These are phyloP conservation scores for Calonectria crousiana DNA, from an alignment of 2,329 filamentous ascomycete species.

Conservation along the genomic window DNA sequence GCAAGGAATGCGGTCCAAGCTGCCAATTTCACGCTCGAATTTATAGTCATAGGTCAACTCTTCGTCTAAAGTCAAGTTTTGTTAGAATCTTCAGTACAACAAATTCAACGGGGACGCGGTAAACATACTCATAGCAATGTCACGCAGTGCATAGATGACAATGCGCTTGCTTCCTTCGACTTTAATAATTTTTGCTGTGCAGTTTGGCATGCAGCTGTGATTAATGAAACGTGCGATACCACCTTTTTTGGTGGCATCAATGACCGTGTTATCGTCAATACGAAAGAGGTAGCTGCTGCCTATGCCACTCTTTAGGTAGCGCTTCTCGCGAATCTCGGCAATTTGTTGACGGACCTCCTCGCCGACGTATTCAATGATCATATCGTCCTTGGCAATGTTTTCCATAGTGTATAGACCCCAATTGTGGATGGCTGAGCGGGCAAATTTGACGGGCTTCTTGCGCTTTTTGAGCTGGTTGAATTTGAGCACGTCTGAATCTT, in stretches of 20 bases:
- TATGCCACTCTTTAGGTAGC: constrained; percentile 95
- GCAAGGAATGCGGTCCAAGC: constrained; percentile 95
- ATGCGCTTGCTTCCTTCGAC: constrained; percentile 98
- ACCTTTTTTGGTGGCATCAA: constrained; percentile 98
- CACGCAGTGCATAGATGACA: constrained; percentile 96
- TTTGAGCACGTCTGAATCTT: constrained; percentile 90
- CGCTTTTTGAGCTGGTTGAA: constrained; percentile 99
- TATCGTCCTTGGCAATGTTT: constrained; percentile 96
- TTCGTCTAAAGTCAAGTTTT: constrained; percentile 75
- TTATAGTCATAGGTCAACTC: constrained; percentile 99
- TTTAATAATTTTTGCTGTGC: constrained; percentile 99
- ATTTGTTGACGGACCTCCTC: constrained; percentile 98
- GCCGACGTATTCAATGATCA: constrained; percentile 99
- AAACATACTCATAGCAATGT: constrained; percentile 91
- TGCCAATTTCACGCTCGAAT: constrained; percentile 97
- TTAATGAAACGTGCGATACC: constrained; percentile 99
- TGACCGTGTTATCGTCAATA: constrained; percentile 97
- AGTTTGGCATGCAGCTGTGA: constrained; percentile 97
- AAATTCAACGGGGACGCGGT: not conserved
- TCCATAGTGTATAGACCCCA: constrained; percentile 99
- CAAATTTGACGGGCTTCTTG: constrained; percentile 99
- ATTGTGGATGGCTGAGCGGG: constrained; percentile 96
- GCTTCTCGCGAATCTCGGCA: constrained; percentile 92
- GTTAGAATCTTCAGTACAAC: constrained; percentile 18
- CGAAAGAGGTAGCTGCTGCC: constrained; percentile 98